Conservation (phyloP, 345 rosid species). For the Melastoma malabathricum region DNA sequence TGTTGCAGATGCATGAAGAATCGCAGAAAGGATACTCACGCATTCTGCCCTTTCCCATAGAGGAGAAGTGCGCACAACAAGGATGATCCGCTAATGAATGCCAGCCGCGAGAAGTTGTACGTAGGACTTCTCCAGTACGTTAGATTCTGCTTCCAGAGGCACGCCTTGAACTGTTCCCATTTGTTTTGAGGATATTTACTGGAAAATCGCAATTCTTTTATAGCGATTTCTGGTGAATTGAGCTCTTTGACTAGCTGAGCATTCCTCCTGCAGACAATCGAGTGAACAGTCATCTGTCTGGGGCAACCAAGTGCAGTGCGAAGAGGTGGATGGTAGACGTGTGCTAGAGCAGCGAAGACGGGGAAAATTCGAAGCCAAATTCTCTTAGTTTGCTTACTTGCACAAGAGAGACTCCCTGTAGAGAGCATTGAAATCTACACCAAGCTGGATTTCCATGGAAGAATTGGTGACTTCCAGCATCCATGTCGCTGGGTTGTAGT, state of each 20-base stretch:
- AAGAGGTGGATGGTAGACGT: not conserved
- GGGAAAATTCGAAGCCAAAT: no score
- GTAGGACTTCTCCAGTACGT: constrained; percentile 30
- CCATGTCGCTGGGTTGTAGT: constrained; percentile 59
- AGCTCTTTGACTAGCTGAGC: constrained; percentile 11
- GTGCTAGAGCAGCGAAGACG: no score
- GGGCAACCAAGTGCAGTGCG: no score
- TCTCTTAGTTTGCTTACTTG: constrained; percentile 22
- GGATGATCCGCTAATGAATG: constrained; percentile 7
- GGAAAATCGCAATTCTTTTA: constrained; percentile 14
- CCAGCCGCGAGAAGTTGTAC: constrained; percentile 19
- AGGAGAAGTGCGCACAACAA: constrained; percentile 17
- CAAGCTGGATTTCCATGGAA: constrained; percentile 24
- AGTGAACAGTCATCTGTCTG: no score
- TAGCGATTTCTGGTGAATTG: constrained; percentile 9
- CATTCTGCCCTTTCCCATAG: constrained; percentile 25
- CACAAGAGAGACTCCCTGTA: constrained; percentile 25
- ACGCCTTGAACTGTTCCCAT: constrained; percentile 27
- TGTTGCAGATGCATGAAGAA: not conserved
- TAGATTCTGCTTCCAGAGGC: constrained; percentile 29
- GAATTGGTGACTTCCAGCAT: constrained; percentile 42
- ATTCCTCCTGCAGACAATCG: constrained; percentile 13
- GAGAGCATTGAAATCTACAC: constrained; percentile 25
- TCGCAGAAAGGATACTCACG: constrained; percentile 8
- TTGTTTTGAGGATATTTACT: constrained; percentile 9